These are phyloP conservation scores for Shiraia bambusicola DNA, from an alignment of 2,329 filamentous ascomycete species.

Conservation along the genomic window DNA sequence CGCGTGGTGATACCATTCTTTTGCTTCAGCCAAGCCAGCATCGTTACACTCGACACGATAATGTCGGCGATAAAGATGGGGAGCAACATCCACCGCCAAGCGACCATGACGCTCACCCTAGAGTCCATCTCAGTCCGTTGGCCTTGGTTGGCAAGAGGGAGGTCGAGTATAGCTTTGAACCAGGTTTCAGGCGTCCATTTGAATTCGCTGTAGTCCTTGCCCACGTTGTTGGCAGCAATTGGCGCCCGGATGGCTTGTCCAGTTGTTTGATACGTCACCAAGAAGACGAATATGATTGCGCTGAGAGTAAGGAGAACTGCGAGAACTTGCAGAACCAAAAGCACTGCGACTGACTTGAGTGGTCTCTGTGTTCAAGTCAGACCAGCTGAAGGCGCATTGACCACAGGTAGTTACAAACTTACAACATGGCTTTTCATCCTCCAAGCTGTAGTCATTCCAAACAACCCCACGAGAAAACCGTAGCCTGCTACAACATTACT, in stretches of 20 bases:
- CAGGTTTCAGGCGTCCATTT: conserved; percentile 39
- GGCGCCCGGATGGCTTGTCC: conserved; percentile 25
- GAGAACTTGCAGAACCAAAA: conserved; percentile 37
- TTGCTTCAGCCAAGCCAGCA: conserved; percentile 21
- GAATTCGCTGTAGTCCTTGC: conserved; percentile 23
- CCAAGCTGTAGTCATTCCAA: conserved; percentile 34
- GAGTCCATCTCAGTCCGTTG: conserved; percentile 20
- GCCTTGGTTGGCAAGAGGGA: conserved; percentile 23
- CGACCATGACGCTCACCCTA: conserved; percentile 30
- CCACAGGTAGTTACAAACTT: neutral
- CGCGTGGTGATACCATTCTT: conserved; percentile 17
- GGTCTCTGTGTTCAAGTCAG: conserved; percentile 15
- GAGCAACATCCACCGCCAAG: conserved; percentile 39
- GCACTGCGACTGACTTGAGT: conserved; percentile 36
- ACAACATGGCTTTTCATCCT: conserved; percentile 21
- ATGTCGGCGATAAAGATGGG: conserved; percentile 31
- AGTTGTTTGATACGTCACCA: conserved; percentile 33
- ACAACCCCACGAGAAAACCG: conserved; percentile 35
- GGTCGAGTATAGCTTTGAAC: conserved; percentile 34
- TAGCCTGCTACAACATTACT: conserved; percentile 36
- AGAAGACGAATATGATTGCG: conserved; percentile 33
- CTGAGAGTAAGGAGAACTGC: conserved; percentile 34
- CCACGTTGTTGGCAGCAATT: conserved; percentile 22
- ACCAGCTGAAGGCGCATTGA: neutral
- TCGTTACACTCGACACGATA: conserved; percentile 19